Evolutionary conservation across 2,329 filamentous ascomycete genomes (phyloP).

Genomic region (Pseudonectria foliicola): DNA sequence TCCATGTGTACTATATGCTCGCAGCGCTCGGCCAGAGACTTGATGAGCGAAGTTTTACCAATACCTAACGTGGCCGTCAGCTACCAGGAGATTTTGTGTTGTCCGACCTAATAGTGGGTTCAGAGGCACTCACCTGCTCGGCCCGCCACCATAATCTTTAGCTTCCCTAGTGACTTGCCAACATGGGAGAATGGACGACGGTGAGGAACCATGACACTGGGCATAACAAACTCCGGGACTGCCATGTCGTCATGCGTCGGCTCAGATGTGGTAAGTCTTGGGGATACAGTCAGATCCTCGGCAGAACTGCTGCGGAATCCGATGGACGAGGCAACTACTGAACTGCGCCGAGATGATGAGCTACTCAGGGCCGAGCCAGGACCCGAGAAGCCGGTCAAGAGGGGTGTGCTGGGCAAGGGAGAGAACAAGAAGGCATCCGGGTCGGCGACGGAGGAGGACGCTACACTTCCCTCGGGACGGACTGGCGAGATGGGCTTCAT

Average conservation of each 20-base stretch:
- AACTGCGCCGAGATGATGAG: conserved; percentile 45
- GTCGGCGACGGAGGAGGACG: conserved; percentile 11
- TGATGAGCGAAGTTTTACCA: conserved; percentile 86
- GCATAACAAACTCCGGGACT: conserved; percentile 89
- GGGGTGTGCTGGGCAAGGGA: conserved; percentile 22
- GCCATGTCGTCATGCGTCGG: conserved; percentile 13
- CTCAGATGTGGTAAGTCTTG: conserved; percentile 10
- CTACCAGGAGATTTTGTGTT: background rate
- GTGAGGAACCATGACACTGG: conserved; percentile 84
- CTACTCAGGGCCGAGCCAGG: conserved; percentile 35
- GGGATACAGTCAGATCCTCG: conserved; percentile 10
- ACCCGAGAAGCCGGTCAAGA: conserved; percentile 18
- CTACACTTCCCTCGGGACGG: conserved; percentile 9
- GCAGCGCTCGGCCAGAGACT: conserved; percentile 77
- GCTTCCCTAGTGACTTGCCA: conserved; percentile 73
- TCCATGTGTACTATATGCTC: conserved; percentile 94
- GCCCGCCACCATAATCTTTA: conserved; percentile 86
- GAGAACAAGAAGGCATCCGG: conserved; percentile 12
- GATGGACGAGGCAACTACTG: conserved; percentile 38
- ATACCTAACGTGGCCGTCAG: conserved; percentile 45
- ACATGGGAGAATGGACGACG: conserved; percentile 83
- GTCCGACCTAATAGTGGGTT: too few relatives aligned
- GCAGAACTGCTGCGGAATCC: conserved; percentile 22
- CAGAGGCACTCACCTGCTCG: conserved; percentile 63
- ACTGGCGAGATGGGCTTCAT: conserved; percentile 9